Evolutionary conservation across 2,329 filamentous ascomycete species (phyloP), one percentile per base, ranked within the genome.

Genomic region (Ophiocordyceps robertsii): DNA sequence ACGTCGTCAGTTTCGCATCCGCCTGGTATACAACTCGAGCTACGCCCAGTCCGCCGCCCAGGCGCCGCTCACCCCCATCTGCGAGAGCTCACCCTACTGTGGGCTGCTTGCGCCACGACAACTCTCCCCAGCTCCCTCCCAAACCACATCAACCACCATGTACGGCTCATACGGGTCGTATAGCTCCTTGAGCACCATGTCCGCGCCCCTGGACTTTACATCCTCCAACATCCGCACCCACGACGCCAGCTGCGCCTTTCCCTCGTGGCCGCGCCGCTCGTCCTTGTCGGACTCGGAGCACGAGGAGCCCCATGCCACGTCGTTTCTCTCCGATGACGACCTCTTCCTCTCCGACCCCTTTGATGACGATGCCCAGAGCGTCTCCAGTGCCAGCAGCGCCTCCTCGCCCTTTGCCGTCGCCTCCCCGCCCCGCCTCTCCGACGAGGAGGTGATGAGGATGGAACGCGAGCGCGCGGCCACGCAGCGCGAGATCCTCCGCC

Each of bases 261-360:
- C 74, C 27, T 75, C 71, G 21, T 78, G 74, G 74, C 73, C 73
- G 24, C 68, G 72, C 44, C 66, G 73, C 36, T 63, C 67, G 14
- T 73, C 71, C 33, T 66, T 77, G 46, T 64, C 63, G 41, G 63
- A 66, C 49, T 59, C 60, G 42, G 57, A 63, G 50, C 54, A 55
- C 42, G 57, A 60, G 45, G 59, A 65, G 50, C 59, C 66, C 49
- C 67, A 68, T 45, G 68, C 72, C 16, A 70, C 70, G 3, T 73
- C 73, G 1, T 77, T 69, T 58, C 66, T 80, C 48, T 77, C 75
- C 36, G 77, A 81, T 63, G 77, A 80, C 60, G 77, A 80, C 51
- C 70, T 80, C 43, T 72, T 75, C 58, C 66, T 72, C 44, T 55
- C 65, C 55, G 66, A 69, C 50, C 60, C 65, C 49, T 66, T 69